phyloP scores from a whole-genome alignment of 106 monocot genomes.

The Gastrodia elata region DNA sequence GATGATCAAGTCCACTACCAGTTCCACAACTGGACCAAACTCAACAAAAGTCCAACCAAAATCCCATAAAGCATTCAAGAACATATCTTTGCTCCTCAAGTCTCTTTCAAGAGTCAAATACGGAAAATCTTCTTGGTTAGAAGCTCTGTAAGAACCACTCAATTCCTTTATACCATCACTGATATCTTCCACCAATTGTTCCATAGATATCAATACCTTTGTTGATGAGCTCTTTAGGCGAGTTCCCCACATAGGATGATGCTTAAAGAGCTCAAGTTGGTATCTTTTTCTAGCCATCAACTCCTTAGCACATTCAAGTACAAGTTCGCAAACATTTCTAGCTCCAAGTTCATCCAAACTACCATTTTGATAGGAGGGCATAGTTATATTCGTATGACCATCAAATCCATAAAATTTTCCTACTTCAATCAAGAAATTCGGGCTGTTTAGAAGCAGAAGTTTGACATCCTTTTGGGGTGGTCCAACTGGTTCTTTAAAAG shows the following conservation, averaged over 20 bases:
- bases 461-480: background rate
- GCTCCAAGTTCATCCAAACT: background rate
- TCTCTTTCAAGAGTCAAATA: constrained; percentile 33
- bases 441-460: background rate
- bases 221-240: background rate
- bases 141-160: constrained; percentile 2
- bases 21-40: constrained; percentile 9
- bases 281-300: constrained; percentile 17
- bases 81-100: constrained; percentile 19
- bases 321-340: constrained; percentile 9
- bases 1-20: constrained; percentile 19
- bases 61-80: constrained; percentile 29
- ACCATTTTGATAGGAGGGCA: background rate
- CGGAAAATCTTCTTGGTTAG: constrained; percentile 8
- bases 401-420: background rate
- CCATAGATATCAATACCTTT: background rate
- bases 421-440: constrained; percentile 7
- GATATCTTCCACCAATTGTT: constrained; percentile 25
- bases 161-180: constrained; percentile 13
- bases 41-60: constrained; percentile 30
- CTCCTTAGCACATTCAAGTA: constrained; percentile 22
- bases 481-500: background rate
- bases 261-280: constrained; percentile 8
- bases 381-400: background rate
- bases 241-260: constrained; percentile 6